Evolutionary conservation across 78 protist genomes (phyloP).

Genomic region (Tieghemostelium lacteum): DNA sequence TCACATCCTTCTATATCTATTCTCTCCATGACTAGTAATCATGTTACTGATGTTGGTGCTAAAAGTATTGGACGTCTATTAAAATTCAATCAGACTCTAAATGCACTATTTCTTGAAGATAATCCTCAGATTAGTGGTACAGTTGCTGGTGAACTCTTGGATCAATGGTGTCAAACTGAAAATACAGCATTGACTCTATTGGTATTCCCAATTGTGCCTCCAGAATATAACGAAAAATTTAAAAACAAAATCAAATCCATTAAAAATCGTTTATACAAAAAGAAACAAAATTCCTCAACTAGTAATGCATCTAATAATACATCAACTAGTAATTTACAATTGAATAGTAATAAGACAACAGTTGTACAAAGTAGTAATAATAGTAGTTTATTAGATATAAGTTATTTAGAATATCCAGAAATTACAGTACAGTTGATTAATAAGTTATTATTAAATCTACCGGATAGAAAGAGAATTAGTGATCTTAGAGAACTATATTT

Average conservation of each 20-base stretch:
- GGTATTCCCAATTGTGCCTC: constrained; percentile 8
- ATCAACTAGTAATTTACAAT: background rate
- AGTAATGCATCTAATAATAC: background rate
- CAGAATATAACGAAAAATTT: constrained; percentile 27
- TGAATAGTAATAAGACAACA: background rate
- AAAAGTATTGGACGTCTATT: constrained; percentile 6
- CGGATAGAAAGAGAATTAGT: constrained; percentile 31
- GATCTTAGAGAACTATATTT: constrained; percentile 57
- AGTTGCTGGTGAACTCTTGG: constrained; percentile 15
- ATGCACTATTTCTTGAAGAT: constrained; percentile 51
- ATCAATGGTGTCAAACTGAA: constrained; percentile 32
- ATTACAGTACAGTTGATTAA: constrained; percentile 37
- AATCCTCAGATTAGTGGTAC: constrained; percentile 9
- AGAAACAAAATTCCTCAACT: constrained; percentile 6
- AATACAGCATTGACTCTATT: constrained; percentile 8
- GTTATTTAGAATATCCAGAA: constrained; percentile 33
- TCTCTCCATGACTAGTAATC: constrained; percentile 14
- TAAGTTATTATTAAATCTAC: constrained; percentile 9
- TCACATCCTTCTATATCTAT: constrained; percentile 66
- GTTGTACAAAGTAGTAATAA: background rate
- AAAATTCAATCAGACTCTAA: constrained; percentile 36
- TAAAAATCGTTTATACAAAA: constrained; percentile 30
- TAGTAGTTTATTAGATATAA: constrained; percentile 17
- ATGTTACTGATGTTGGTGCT: constrained; percentile 31
- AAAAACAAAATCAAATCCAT: constrained; percentile 26